Evolutionary conservation across 2,329 filamentous ascomycete genomes (phyloP).

Genomic region (Rutstroemia sp.): DNA sequence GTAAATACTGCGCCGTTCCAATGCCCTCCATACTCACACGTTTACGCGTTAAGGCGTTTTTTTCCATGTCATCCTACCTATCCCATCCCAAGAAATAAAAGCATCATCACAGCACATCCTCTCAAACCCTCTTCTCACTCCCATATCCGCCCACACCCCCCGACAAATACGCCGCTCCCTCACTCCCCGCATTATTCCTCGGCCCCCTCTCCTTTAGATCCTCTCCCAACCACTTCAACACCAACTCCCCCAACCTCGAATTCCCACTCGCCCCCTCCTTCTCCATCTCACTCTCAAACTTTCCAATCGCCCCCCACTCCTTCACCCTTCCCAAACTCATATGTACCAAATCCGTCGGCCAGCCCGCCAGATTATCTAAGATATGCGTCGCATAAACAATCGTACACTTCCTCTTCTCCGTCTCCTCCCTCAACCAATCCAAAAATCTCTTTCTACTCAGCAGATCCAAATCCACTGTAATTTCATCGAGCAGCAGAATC

Average conservation of each 20-base stretch:
- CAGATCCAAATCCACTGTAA: slow-evolving; percentile 93
- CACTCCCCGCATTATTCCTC: slow-evolving; percentile 39
- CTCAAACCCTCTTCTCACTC: slow-evolving; percentile 37
- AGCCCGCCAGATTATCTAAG: slow-evolving; percentile 85
- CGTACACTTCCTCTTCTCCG: slow-evolving; percentile 72
- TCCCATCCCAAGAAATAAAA: neutral
- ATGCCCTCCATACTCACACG: neutral
- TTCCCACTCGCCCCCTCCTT: slow-evolving; percentile 53
- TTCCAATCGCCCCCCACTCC: slow-evolving; percentile 71
- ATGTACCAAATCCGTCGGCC: slow-evolving; percentile 93
- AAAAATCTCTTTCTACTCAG: slow-evolving; percentile 80
- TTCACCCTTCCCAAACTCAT: slow-evolving; percentile 87
- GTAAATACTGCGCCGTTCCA: slow-evolving; percentile 9
- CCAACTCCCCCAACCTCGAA: slow-evolving; percentile 77
- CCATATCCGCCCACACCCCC: slow-evolving; percentile 60
- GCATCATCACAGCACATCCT: neutral
- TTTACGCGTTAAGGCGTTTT: neutral
- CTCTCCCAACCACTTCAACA: slow-evolving; percentile 77
- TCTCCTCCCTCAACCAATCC: slow-evolving; percentile 78
- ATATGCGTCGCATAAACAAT: slow-evolving; percentile 98
- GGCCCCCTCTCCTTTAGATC: slow-evolving; percentile 77
- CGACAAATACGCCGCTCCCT: slow-evolving; percentile 42
- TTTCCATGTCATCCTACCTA: neutral
- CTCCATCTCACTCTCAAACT: slow-evolving; percentile 52
- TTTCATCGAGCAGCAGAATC: slow-evolving; percentile 86